phyloP scores from a whole-genome alignment of 768 basidiomycete genomes.

The Suillus ampliporus region DNA sequence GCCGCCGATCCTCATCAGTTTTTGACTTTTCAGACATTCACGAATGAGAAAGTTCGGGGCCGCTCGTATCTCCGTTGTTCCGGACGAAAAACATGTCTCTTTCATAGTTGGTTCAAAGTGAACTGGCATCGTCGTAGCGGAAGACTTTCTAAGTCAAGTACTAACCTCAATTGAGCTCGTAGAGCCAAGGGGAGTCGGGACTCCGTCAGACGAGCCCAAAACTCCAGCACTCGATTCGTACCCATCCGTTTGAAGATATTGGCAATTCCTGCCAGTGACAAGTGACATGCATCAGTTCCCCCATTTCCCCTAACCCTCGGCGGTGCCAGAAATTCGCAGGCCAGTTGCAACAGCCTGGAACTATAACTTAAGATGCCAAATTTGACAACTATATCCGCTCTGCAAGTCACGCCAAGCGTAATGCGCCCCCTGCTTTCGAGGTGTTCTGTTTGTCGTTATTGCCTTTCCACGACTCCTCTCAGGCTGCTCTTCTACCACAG shows the following conservation, averaged over 20 bases:
- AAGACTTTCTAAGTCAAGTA: neutral
- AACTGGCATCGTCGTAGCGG: neutral
- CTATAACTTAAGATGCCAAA: neutral
- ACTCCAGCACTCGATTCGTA: neutral
- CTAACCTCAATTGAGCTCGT: neutral
- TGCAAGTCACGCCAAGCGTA: neutral
- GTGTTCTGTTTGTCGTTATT: neutral
- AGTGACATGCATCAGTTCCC: neutral
- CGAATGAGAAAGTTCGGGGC: neutral
- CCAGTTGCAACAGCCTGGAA: neutral
- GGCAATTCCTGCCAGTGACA: neutral
- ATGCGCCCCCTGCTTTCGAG: neutral
- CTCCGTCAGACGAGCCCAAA: neutral
- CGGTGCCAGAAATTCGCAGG: neutral
- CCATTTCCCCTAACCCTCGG: neutral
- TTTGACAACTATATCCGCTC: neutral
- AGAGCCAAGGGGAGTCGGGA: neutral
- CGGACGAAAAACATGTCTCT: neutral
- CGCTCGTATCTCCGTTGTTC: neutral
- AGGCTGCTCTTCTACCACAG: neutral
- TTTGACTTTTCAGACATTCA: neutral
- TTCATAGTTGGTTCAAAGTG: neutral
- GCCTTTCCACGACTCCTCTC: neutral
- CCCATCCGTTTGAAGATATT: neutral
- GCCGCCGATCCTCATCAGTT: neutral